Evolutionary conservation across 2,329 filamentous ascomycete genomes (phyloP), one percentile per base, ranked within the genome.

Genomic region (Gnomoniopsis sp.): DNA sequence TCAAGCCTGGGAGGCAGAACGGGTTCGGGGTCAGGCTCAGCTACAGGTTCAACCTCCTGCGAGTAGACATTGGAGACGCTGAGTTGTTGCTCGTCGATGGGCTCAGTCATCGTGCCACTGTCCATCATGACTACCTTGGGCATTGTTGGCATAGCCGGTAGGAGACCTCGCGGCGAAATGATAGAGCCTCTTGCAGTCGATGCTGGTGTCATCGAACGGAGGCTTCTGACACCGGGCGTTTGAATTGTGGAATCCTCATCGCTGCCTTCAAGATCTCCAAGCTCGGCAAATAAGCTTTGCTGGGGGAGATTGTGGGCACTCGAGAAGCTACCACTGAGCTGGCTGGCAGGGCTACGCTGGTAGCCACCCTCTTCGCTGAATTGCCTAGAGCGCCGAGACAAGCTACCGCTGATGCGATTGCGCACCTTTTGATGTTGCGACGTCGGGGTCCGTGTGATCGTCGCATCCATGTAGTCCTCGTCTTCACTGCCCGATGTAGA

Each of bases 201-300:
- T 26, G 72, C 77, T 22, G 82, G 80, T 6, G 80, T 83, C 47
- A 73, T 65, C 19, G 75, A 79, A 47, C 78, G 77, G 22, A 74
- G 66, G 60, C 77, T 78, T 47, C 75, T 71, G 41, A 78, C 77
- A 63, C 79, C 82, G 26, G 85, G 85, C 33, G 84, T 87, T 26
- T 75, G 80, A 19, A 77, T 78, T 59, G 74, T 78, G 55, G 89
- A 87, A 62, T 88, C 88, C 60, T 91, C 89, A 62, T 91, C 90
- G 65, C 89, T 88, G 63, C 86, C 85, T 62, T 85, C 88, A 47
- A 97, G 77, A 64, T 91, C 90, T 55, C 89, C 91, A 46, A 99
- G 82, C 73, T 99, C 95, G 44, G 92, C 92, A 70, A 95, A 96
- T 53, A 99, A 79, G 68, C 89, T 98, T 76, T 96, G 90, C 17